These are phyloP conservation scores for Kurtzmaniella cleridarum DNA, from an alignment of 805 yeast species.

Conservation along the genomic window DNA sequence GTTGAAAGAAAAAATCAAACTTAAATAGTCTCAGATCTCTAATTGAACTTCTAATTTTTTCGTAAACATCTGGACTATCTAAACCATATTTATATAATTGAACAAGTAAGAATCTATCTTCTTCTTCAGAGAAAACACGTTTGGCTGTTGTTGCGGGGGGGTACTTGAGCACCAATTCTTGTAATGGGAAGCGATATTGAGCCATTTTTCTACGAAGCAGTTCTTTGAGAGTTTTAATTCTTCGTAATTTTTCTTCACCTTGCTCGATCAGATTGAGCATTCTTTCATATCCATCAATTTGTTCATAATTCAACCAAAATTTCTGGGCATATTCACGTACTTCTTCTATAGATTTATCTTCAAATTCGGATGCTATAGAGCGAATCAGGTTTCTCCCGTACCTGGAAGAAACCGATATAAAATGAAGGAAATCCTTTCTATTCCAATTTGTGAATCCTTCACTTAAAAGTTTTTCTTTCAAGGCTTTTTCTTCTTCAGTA, in stretches of 20 bases:
- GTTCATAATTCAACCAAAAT: constrained; percentile 76
- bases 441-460: constrained; percentile 82
- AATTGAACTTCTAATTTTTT: constrained; percentile 68
- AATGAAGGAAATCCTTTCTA: constrained; percentile 81
- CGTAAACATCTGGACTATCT: constrained; percentile 74
- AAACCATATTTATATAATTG: constrained; percentile 78
- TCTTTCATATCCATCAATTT: constrained; percentile 85
- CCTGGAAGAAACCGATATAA: constrained; percentile 67
- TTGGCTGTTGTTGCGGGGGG: constrained; percentile 68
- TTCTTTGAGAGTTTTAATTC: constrained; percentile 66
- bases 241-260: constrained; percentile 80
- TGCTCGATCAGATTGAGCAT: constrained; percentile 74
- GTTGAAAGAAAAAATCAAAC: constrained; percentile 82
- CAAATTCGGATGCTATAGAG: constrained; percentile 73
- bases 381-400: constrained; percentile 74
- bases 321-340: constrained; percentile 69
- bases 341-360: constrained; percentile 76
- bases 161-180: constrained; percentile 63
- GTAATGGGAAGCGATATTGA: constrained; percentile 68
- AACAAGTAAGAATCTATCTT: constrained; percentile 80
- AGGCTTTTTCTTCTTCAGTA: constrained; percentile 66
- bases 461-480: constrained; percentile 50
- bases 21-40: constrained; percentile 72
- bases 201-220: constrained; percentile 71
- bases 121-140: constrained; percentile 72